A percentile compares a stretch with the other conserved stretches of the same genome.
phyloP scores from a whole-genome alignment of 2,329 filamentous ascomycete genomes.

The Colletotrichum liaoningense region DNA sequence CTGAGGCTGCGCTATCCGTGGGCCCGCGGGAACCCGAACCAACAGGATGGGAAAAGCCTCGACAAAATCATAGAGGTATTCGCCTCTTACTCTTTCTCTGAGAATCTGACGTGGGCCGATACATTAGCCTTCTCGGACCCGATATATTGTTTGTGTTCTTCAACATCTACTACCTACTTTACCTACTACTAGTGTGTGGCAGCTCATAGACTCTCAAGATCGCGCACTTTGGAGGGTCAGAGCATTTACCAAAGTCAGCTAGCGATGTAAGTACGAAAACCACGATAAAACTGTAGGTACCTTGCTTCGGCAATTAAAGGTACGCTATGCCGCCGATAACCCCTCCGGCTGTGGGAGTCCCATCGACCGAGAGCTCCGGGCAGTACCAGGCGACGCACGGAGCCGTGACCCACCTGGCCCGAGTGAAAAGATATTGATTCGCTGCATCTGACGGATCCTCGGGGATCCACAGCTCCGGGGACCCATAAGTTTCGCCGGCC shows the following conservation, averaged over 20 bases:
- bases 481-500: neutral
- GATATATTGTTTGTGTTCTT: too few relatives aligned
- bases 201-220: too few relatives aligned
- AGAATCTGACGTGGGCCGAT: too few relatives aligned
- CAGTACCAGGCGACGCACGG: neutral
- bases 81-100: too few relatives aligned
- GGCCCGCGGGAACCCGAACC: neutral
- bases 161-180: too few relatives aligned
- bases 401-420: neutral
- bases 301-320: too few relatives aligned
- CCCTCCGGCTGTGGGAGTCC: neutral
- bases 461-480: neutral
- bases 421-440: neutral
- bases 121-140: too few relatives aligned
- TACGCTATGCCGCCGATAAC: neutral
- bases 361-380: neutral
- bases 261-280: too few relatives aligned
- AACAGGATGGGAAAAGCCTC: neutral
- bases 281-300: too few relatives aligned
- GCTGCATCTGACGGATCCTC: neutral
- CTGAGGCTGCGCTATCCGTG: neutral
- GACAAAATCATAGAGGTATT: neutral
- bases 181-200: too few relatives aligned
- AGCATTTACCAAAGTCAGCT: too few relatives aligned
- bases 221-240: too few relatives aligned